Conservation (phyloP, 371 early-diverging fungal species). For the Amoeboradix gromovi region DNA sequence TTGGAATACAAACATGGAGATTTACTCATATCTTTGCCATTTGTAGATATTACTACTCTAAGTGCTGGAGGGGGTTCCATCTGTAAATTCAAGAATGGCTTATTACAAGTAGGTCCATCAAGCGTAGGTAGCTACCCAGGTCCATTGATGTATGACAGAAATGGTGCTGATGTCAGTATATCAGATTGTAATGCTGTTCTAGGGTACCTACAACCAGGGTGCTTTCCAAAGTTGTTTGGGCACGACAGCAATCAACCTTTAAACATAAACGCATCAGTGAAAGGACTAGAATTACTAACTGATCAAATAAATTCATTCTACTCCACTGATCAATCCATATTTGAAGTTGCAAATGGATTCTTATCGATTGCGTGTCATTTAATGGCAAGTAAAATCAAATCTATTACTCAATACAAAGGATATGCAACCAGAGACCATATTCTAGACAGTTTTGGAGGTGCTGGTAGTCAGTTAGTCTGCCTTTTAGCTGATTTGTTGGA, state of each 20-base stretch:
- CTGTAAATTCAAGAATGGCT: constrained; percentile 61
- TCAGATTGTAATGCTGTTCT: constrained; percentile 58
- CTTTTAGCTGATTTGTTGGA: constrained; percentile 65
- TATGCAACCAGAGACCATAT: constrained; percentile 53
- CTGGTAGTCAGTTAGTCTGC: constrained; percentile 38
- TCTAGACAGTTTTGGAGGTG: constrained; percentile 81
- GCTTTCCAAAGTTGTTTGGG: constrained; percentile 83
- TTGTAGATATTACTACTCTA: constrained; percentile 71
- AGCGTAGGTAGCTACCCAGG: constrained; percentile 84
- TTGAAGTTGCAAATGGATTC: constrained; percentile 71
- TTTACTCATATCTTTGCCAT: constrained; percentile 73
- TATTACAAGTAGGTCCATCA: constrained; percentile 58
- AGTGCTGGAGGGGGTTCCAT: constrained; percentile 90
- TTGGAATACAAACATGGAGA: constrained; percentile 81
- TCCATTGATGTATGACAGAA: constrained; percentile 75
- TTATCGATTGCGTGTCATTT: constrained; percentile 74
- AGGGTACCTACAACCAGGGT: constrained; percentile 52
- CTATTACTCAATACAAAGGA: constrained; percentile 73
- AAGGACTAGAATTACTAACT: constrained; percentile 31
- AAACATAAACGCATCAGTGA: constrained; percentile 29
- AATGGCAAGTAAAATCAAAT: constrained; percentile 78
- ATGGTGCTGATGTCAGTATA: constrained; percentile 66
- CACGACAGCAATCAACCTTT: constrained; percentile 48
- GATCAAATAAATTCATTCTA: constrained; percentile 22
- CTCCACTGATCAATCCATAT: constrained; percentile 21